A percentile compares a stretch with the other conserved stretches of the same genome.
Evolutionary conservation across 164 flowering plant genomes (phyloP).

Genomic region (Protea cynaroides): DNA sequence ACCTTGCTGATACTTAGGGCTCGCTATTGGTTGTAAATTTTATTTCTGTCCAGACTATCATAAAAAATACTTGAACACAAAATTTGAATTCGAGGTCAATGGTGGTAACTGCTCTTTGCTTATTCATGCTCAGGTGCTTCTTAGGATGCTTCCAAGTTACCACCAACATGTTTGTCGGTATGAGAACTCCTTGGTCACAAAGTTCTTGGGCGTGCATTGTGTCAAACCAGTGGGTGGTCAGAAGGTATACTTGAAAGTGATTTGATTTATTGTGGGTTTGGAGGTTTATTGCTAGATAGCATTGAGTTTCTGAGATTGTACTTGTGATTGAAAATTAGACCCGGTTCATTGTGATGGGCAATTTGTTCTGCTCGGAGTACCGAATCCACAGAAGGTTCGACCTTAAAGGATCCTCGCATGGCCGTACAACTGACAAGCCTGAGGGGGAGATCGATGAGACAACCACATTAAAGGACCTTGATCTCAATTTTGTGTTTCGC

Average conservation of each 20-base stretch:
- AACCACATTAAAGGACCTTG: constrained; percentile 82
- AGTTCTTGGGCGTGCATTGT: constrained; percentile 52
- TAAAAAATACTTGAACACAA: too few relatives aligned
- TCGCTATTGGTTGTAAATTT: background rate
- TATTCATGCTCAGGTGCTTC: constrained; percentile 51
- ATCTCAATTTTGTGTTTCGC: constrained; percentile 75
- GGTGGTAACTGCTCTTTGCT: background rate
- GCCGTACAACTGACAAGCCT: constrained; percentile 65
- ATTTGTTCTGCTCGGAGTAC: constrained; percentile 76
- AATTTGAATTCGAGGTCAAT: too few relatives aligned
- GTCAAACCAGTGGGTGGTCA: constrained; percentile 48
- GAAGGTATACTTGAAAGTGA: constrained; percentile 25
- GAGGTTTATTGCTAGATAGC: background rate
- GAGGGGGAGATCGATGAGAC: constrained; percentile 75
- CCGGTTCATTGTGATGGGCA: constrained; percentile 83
- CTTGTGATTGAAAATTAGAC: constrained; percentile 36
- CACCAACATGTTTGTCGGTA: constrained; percentile 60
- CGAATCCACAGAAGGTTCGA: constrained; percentile 79
- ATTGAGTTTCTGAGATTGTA: background rate
- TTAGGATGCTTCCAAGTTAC: constrained; percentile 79
- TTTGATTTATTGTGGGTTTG: background rate
- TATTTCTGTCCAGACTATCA: background rate
- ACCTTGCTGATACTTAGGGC: background rate
- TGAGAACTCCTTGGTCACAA: constrained; percentile 64
- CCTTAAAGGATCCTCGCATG: constrained; percentile 87